These are phyloP conservation scores for Bretschneidera sinensis DNA, from an alignment of 345 rosid genomes.

Conservation along the genomic window DNA sequence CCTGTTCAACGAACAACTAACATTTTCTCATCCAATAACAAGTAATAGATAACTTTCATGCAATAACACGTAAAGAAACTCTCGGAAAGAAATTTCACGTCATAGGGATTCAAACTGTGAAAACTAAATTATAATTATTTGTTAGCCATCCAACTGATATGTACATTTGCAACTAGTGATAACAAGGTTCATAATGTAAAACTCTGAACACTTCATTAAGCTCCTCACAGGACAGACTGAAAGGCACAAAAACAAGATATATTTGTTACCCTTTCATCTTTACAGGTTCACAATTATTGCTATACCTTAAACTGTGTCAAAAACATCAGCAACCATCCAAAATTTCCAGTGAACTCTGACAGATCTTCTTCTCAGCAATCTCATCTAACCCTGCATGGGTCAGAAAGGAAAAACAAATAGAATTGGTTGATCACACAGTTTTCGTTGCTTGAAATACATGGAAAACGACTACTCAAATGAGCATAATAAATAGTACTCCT, in stretches of 20 bases:
- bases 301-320: not conserved
- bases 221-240: not conserved
- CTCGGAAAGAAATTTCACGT: no score
- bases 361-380: slow-evolving; percentile 17
- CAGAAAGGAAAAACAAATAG: not conserved
- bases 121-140: no score
- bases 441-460: no score
- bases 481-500: no score
- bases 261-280: not conserved
- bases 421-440: no score
- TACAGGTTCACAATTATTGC: not conserved
- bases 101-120: no score
- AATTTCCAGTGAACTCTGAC: slow-evolving; percentile 9
- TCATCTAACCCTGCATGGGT: slow-evolving; percentile 15
- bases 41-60: not conserved
- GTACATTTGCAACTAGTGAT: not conserved
- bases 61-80: not conserved
- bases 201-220: not conserved
- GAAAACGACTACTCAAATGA: not conserved
- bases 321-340: not conserved
- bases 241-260: not conserved
- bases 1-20: not conserved
- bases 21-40: not conserved
- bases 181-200: not conserved
- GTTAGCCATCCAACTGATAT: not conserved